These are phyloP conservation scores for Hypholoma fasciculare DNA, from an alignment of 768 basidiomycete species.

Conservation along the genomic window DNA sequence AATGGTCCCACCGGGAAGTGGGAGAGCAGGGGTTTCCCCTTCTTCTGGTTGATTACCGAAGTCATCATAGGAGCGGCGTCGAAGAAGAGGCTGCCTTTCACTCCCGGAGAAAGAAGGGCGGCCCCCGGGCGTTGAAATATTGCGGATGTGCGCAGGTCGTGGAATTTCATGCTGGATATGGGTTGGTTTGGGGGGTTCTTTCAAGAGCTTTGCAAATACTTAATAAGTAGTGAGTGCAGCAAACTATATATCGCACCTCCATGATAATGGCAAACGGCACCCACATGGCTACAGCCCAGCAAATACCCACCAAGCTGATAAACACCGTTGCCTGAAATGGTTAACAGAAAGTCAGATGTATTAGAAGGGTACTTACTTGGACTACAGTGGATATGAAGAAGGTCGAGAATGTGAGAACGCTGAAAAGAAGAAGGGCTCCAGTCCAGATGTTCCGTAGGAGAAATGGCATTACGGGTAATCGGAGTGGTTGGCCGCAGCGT, in stretches of 20 bases:
- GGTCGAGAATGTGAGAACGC: conserved; percentile 75
- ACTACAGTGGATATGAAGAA: conserved; percentile 83
- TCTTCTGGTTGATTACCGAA: conserved; percentile 38
- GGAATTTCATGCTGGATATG: conserved; percentile 22
- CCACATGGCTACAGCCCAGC: conserved; percentile 99
- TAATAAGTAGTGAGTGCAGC: background rate
- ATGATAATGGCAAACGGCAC: conserved; percentile 97
- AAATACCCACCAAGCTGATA: conserved; percentile 86
- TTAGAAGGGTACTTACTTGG: conserved; percentile 45
- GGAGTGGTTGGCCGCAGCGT: conserved; percentile 68
- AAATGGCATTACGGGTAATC: conserved; percentile 86
- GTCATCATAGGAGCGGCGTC: conserved; percentile 57
- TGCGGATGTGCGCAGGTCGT: conserved; percentile 52
- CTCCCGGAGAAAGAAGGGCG: conserved; percentile 26
- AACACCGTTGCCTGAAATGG: conserved; percentile 67
- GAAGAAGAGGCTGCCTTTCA: conserved; percentile 62
- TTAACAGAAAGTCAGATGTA: background rate
- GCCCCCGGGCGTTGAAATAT: conserved; percentile 48
- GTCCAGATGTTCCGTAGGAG: conserved; percentile 94
- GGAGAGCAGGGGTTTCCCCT: conserved; percentile 37
- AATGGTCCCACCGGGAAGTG: conserved; percentile 85
- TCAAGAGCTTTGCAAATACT: conserved; percentile 54
- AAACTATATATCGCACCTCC: conserved; percentile 58
- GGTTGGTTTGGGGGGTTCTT: conserved; percentile 57
- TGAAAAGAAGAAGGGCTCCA: conserved; percentile 81